These are phyloP conservation scores for Cercospora canescens DNA, from an alignment of 2,329 filamentous ascomycete genomes.

Conservation along the genomic window DNA sequence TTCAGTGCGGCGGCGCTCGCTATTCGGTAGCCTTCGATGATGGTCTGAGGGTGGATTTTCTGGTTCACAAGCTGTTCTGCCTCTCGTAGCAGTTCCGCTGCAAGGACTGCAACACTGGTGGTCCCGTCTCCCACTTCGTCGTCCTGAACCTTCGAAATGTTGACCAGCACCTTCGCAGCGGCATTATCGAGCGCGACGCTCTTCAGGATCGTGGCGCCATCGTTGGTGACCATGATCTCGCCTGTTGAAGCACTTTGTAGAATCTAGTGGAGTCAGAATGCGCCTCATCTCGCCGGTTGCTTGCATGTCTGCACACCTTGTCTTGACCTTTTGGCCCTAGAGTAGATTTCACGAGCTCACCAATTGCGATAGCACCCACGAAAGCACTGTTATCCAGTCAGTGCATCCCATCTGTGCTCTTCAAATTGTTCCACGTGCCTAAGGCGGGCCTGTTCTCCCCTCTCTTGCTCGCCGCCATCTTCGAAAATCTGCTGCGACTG, in stretches of 20 bases:
- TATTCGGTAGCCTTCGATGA: conserved; percentile 99
- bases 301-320: conserved; percentile 69
- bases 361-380: conserved; percentile 95
- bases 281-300: conserved; percentile 60
- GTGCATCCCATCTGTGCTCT: not conserved
- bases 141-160: conserved; percentile 99
- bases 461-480: conserved; percentile 27
- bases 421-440: conserved; percentile 17
- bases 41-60: conserved; percentile 99
- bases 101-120: conserved; percentile 94
- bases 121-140: conserved; percentile 98
- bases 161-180: conserved; percentile 95
- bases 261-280: conserved; percentile 51
- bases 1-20: conserved; percentile 84
- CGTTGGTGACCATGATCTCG: conserved; percentile 98
- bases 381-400: conserved; percentile 63
- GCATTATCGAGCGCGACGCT: conserved; percentile 98
- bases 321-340: conserved; percentile 98
- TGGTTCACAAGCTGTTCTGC: conserved; percentile 96
- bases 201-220: conserved; percentile 97
- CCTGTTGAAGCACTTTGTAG: conserved; percentile 70
- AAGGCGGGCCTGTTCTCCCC: conserved; percentile 29
- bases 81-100: conserved; percentile 91
- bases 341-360: conserved; percentile 95
- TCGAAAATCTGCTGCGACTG: conserved; percentile 27